Evolutionary conservation across 169 alveolate genomes (phyloP), one percentile per base, ranked within the genome.

Genomic region (Miamiensis avidus): DNA sequence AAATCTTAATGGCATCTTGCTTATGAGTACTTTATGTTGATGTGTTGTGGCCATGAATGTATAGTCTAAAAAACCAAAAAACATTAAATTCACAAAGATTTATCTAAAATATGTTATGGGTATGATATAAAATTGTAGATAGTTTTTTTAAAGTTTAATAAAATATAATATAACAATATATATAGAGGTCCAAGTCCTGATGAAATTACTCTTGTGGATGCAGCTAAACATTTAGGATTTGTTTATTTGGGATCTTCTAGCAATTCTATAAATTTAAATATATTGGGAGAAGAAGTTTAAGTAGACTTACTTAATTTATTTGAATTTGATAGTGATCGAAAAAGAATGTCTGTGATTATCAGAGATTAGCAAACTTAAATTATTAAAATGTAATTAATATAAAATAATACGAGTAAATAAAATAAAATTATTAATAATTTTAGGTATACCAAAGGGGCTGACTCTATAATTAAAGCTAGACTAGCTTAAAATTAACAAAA

Each of bases 261-360:
- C 31, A 79, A 79, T 0, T 30, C 64, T 1, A 86, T 86, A 75
- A 82, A 73, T 34, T n/a, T 86, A 25, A 86, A 86, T 29, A 65
- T 79, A 25, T 29, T 65, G 25, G 90, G 90, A 28, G 34, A 30
- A 34, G 11, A 28, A 33, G 73, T 72, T 1, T 65, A 81, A 29
- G 83, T 81, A 64, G 93, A 91, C 75, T 87, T 95, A 0, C 84
- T 90, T 26, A 81, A 93, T 20, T 83, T 88, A 29, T 87, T 95
- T 74, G 94, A 89, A 34, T 97, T 97, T 85, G 91, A 94, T 76
- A 88, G 95, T 69, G 96, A 92, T 34, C 88, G 98, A 83, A 96
- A 95, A 74, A 86, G 98, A 86, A 96, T 96, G 98, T 92, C 97
- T 29, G 93, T 97, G 0, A 87, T 97, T 31, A 83, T 95, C 1